Evolutionary conservation across 139 green algal genomes (phyloP), one percentile per base, ranked within the genome.

Genomic region (Mesotaenium endlicherianum): DNA sequence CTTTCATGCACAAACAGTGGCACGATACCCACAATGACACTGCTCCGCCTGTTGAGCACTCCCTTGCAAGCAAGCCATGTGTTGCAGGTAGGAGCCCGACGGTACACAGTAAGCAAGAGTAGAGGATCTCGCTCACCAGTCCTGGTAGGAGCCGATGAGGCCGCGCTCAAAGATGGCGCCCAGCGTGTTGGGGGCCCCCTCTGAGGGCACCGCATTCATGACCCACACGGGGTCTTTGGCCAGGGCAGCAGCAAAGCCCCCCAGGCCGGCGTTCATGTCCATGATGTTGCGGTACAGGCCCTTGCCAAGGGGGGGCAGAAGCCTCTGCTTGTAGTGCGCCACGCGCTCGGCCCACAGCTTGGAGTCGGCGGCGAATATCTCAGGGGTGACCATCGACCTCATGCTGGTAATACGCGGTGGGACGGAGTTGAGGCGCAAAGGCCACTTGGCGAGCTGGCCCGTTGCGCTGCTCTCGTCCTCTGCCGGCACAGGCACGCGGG

Each of bases 91-190:
- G n/a, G n/a, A n/a, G n/a, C n/a, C n/a, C n/a, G n/a, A n/a, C n/a
- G n/a, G n/a, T n/a, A n/a, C n/a, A n/a, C n/a, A n/a, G n/a, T n/a
- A n/a, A n/a, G n/a, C n/a, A n/a, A n/a, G n/a, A n/a, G n/a, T n/a
- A n/a, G n/a, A n/a, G n/a, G n/a, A n/a, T n/a, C n/a, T n/a, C 42
- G 14, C 75, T 75, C 44, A 84, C 80, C 80, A 86, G 50, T 86
- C 72, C 36, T 86, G 80, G 40, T 72, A 72, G 2, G 53, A 43
- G 40, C 80, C 80, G 75, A 86, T 77, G n/a, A 86, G 40, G 30
- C 80, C 80, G 31, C 80, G 47, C 50, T 86, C 80, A 72, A 75
- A 83, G 71, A 86, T 86, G 30, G 85, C 70, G 14, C 53, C 53
- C 34, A 86, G 68, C 31, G 69, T 85, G 26, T 75, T 53, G 8